phyloP scores from a whole-genome alignment of 2,329 filamentous ascomycete species.

The Cytospora chrysosperma region DNA sequence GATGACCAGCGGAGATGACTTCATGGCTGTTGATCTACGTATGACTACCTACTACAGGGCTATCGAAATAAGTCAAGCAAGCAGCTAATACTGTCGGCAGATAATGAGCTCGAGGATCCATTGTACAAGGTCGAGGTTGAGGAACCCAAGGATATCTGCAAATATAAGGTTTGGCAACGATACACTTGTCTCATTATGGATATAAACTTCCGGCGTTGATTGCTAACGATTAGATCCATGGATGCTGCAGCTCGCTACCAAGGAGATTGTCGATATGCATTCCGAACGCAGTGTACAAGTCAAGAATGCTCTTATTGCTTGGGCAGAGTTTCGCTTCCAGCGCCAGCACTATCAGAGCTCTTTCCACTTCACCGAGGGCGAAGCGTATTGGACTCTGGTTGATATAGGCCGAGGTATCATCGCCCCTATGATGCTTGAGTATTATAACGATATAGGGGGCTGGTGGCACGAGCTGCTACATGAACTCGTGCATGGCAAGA shows the following conservation, averaged over 20 bases:
- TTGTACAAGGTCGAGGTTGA: not conserved
- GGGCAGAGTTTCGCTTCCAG: not conserved
- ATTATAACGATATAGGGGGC: not conserved
- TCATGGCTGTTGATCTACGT: not conserved
- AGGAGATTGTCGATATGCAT: not conserved
- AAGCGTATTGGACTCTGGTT: not conserved
- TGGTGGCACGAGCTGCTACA: conserved; percentile 11
- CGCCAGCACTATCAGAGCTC: not conserved
- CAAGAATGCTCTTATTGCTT: not conserved
- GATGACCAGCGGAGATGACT: not conserved
- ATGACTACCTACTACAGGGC: not conserved
- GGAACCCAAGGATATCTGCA: not conserved
- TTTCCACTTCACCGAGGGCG: not conserved
- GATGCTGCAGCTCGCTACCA: not conserved
- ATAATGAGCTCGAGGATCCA: not conserved
- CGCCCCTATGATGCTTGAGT: not conserved
- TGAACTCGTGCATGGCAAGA: not conserved
- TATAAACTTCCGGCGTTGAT: not conserved
- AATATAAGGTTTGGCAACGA: not conserved
- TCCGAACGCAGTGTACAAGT: not conserved
- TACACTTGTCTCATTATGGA: not conserved
- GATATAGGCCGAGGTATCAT: not conserved
- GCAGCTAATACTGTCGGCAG: not conserved
- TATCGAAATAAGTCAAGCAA: not conserved
- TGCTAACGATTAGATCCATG: not conserved